These are phyloP conservation scores for Neopestalotiopsis sp. DNA, from an alignment of 2,329 filamentous ascomycete genomes.

Conservation along the genomic window DNA sequence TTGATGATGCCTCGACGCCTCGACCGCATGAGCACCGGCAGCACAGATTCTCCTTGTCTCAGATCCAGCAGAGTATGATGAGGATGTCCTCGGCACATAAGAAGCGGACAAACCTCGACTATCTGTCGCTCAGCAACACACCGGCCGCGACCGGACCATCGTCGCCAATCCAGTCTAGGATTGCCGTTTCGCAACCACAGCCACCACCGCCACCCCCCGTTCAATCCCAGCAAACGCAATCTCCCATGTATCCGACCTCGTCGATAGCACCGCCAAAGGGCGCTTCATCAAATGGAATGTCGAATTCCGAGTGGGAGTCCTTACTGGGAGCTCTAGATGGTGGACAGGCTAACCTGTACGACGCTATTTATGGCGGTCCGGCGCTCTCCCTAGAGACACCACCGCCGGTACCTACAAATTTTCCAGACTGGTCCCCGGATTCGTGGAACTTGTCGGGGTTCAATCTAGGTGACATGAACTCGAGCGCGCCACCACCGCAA, in stretches of 20 bases:
- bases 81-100: slow-evolving; percentile 38
- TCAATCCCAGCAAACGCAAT: slow-evolving; percentile 38
- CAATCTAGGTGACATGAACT: slow-evolving; percentile 53
- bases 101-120: slow-evolving; percentile 60
- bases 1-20: slow-evolving; percentile 48
- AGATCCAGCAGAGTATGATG: slow-evolving; percentile 44
- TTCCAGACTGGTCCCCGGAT: slow-evolving; percentile 60
- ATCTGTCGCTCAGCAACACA: slow-evolving; percentile 57
- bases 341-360: slow-evolving; percentile 82
- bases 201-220: slow-evolving; percentile 20
- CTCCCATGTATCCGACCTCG: slow-evolving; percentile 41
- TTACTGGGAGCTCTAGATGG: slow-evolving; percentile 80
- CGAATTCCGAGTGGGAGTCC: slow-evolving; percentile 79
- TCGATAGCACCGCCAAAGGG: slow-evolving; percentile 43
- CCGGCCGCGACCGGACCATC: slow-evolving; percentile 52
- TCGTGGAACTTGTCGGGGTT: slow-evolving; percentile 60
- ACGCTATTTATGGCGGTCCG: slow-evolving; percentile 77
- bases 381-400: slow-evolving; percentile 52
- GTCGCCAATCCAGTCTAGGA: slow-evolving; percentile 52
- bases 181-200: slow-evolving; percentile 33
- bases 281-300: slow-evolving; percentile 48
- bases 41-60: slow-evolving; percentile 54
- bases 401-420: slow-evolving; percentile 41
- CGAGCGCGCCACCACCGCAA: slow-evolving; percentile 49
- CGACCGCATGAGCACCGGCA: slow-evolving; percentile 48